Percentiles rank a stretch among this genome's conserved stretches.
Evolutionary conservation across 2,329 filamentous ascomycete genomes (phyloP).

Genomic region (Diaporthe batatas): DNA sequence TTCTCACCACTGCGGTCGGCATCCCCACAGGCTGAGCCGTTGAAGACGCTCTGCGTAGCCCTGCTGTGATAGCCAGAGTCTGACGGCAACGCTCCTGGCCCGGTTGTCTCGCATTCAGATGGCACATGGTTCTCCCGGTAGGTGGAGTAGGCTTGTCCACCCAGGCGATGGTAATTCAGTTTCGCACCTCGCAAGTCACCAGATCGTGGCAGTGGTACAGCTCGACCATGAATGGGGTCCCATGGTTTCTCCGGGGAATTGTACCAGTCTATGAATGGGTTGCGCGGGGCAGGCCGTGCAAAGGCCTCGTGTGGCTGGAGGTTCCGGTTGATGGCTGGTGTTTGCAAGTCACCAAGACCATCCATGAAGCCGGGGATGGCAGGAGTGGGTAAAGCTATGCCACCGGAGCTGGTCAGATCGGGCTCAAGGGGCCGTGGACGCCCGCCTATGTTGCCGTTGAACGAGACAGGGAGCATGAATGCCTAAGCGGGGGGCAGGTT

Average conservation of each 20-base stretch:
- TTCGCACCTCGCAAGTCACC: slow-evolving; percentile 21
- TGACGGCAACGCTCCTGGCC: slow-evolving; percentile 50
- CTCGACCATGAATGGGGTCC: slow-evolving; percentile 36
- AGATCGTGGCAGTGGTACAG: not conserved
- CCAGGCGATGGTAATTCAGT: slow-evolving; percentile 3
- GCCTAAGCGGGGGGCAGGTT: slow-evolving; percentile 43
- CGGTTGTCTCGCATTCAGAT: slow-evolving; percentile 47
- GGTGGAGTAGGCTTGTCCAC: slow-evolving; percentile 16
- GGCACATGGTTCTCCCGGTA: slow-evolving; percentile 35
- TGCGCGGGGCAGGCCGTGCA: slow-evolving; percentile 19
- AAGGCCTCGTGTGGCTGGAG: slow-evolving; percentile 14
- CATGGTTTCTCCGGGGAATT: slow-evolving; percentile 33
- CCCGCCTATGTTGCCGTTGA: slow-evolving; percentile 40
- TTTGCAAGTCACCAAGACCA: slow-evolving; percentile 32
- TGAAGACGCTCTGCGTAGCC: slow-evolving; percentile 58
- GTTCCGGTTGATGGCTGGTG: slow-evolving; percentile 13
- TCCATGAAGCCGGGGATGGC: slow-evolving; percentile 20
- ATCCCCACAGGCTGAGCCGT: slow-evolving; percentile 60
- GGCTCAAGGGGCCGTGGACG: slow-evolving; percentile 45
- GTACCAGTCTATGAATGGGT: slow-evolving; percentile 32
- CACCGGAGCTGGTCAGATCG: slow-evolving; percentile 34
- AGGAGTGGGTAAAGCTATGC: slow-evolving; percentile 40
- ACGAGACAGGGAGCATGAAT: slow-evolving; percentile 27
- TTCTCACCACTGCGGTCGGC: slow-evolving; percentile 56
- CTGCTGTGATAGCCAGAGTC: slow-evolving; percentile 64